Evolutionary conservation across 2,329 filamentous ascomycete genomes (phyloP), one percentile per base, ranked within the genome.

Genomic region (Fulvia fulva): DNA sequence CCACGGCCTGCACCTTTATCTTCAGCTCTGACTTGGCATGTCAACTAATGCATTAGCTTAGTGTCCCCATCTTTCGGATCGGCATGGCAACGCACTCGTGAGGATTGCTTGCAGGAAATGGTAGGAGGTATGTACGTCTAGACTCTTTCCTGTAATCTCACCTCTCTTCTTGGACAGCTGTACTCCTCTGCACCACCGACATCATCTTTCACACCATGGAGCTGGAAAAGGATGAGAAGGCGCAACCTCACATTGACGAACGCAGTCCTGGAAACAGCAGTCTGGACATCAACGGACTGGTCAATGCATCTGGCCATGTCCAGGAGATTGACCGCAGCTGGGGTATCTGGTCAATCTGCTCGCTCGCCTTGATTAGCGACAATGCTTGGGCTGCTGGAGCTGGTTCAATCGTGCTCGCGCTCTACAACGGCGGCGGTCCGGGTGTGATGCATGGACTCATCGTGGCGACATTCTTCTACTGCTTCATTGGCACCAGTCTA

Each of bases 241-340:
- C 49, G 16, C 16, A 26, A 12, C 49, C 49, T 8, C 28, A 16
- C 19, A 41, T 55, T 22, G 43, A 55, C 53, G 32, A 41, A 22
- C 34, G 6, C 34, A 41, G 34, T n/a, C 34, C 34, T n/a, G 34
- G 34, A 16, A 54, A 25, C 14, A 28, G 28, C 16, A 30, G 22
- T 28, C 34, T 56, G 2, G 37, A 55, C 21, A 32, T 51, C 19
- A 49, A 56, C 43, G 66, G 76, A 51, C 68, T 75, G 6, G 67
- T 81, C 60, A 82, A 82, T 63, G 76, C 76, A 1, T 80, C 78
- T 2, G 80, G 80, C 1, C 79, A 83, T 65, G 72, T 76, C 43
- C 79, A 82, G 63, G 79, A 82, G 64, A 70, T 83, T 2, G 75
- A 81, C 45, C 73, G 79, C 1, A 76, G 79, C 41, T 81, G 81